Base-by-base conservation (phyloP, 177 flowering plant species). In the Vitis hybrid region DNA sequence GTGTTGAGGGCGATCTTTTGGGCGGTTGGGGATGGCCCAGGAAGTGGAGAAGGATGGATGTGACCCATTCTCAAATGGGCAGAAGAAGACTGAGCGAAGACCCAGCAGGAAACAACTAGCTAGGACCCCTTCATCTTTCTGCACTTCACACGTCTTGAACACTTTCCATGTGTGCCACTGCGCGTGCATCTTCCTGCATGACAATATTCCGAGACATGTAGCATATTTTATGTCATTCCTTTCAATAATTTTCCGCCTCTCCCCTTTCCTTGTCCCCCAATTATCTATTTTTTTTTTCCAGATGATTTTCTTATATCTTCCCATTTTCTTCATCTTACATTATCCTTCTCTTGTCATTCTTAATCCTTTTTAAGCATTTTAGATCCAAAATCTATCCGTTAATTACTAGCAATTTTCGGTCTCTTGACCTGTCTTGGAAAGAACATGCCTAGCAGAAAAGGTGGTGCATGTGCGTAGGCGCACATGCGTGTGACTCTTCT, bases 1-100 rank as follows among this genome's bases (percentile, higher is more conserved):
- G 67, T 66, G n/a, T 53, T 59, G 50, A 64, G 62, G 53, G 47
- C 51, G 51, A 44, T 66, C 54, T 38, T 18, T 73, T 58, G 80
- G 80, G 77, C 80, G 77, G 80, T 77, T 71, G 68, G 7, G 68
- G 76, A 38, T 63, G 76, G 71, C 71, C 73, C 79, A 60, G 28
- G 28, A 24, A 24, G 10, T 53, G 2, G 72, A 69, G 58, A 72
- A 51, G 50, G 67, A 69, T 17, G 9, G 70, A 52, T 38, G 33
- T 22, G 63, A 60, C 63, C 38, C 38, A 22, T 24, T 60, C 61
- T 58, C 28, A 9, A 9, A 58, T 58, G 61, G 22, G 14, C n/a
- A 38, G 4, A 38, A 0, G 47, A 38, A 38, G 47, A 38, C 47
- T 38, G 47, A 38, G 8, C 47, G 2, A 38, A 60, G 63, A 11